Conservation (phyloP, 1,284 basidiomycete species). For the Omphalotus olearius region DNA sequence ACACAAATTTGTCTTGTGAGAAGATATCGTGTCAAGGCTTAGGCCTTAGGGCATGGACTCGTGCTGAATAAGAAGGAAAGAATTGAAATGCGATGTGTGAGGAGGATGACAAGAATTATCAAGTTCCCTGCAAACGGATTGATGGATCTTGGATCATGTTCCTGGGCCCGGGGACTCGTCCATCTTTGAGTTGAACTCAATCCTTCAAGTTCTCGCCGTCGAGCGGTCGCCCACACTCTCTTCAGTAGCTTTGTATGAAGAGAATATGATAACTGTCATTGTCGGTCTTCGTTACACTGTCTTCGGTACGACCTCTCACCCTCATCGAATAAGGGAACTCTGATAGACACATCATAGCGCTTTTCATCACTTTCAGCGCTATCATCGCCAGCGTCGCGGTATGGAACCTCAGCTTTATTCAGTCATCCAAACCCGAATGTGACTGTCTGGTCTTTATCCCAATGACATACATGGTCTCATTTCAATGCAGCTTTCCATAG, state of each 20-base stretch:
- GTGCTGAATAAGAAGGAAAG: too few relatives aligned
- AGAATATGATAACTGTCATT: slow-evolving; percentile 28
- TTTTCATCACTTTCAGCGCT: slow-evolving; percentile 62
- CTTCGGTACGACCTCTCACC: slow-evolving; percentile 39
- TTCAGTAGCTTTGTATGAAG: slow-evolving; percentile 13
- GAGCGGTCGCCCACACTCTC: slow-evolving; percentile 27
- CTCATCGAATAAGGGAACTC: neutral
- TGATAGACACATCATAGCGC: slow-evolving; percentile 30
- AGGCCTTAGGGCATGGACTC: too few relatives aligned
- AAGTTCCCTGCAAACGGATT: too few relatives aligned
- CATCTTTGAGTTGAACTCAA: slow-evolving; percentile 11
- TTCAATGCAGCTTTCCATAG: slow-evolving; percentile 7
- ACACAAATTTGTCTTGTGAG: too few relatives aligned
- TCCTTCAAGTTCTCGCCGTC: slow-evolving; percentile 21
- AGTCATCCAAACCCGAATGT: slow-evolving; percentile 29
- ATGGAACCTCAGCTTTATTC: slow-evolving; percentile 60
- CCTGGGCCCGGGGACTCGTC: too few relatives aligned
- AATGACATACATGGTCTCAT: neutral
- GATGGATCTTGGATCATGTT: too few relatives aligned
- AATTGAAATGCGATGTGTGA: too few relatives aligned
- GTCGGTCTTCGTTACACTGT: slow-evolving; percentile 42
- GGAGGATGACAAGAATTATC: too few relatives aligned
- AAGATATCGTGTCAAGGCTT: too few relatives aligned
- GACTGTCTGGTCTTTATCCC: slow-evolving; percentile 18
- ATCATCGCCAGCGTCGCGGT: slow-evolving; percentile 62